Evolutionary conservation across 2,329 filamentous ascomycete species (phyloP).

Genomic region (Colletotrichum liriopes): DNA sequence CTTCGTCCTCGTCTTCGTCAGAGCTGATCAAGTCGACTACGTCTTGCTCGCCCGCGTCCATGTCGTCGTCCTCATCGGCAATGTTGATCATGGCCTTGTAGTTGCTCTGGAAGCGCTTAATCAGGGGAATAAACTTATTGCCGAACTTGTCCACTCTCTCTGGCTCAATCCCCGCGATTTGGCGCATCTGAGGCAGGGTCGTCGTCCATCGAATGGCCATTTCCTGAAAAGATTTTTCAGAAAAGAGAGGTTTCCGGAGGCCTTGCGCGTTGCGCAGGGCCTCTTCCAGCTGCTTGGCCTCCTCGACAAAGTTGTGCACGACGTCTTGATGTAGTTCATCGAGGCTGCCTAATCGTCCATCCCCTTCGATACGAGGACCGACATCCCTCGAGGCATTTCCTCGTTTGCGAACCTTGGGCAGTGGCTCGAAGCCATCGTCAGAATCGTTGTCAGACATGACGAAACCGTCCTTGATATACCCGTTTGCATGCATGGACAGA

Average conservation of each 20-base stretch:
- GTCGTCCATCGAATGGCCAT: slow-evolving; percentile 82
- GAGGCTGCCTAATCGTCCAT: slow-evolving; percentile 68
- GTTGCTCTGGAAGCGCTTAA: slow-evolving; percentile 63
- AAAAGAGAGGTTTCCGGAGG: slow-evolving; percentile 75
- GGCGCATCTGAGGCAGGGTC: slow-evolving; percentile 72
- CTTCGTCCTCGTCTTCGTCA: slow-evolving; percentile 54
- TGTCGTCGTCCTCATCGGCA: slow-evolving; percentile 36
- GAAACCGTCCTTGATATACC: slow-evolving; percentile 67
- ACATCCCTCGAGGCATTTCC: slow-evolving; percentile 50
- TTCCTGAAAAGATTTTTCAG: slow-evolving; percentile 77
- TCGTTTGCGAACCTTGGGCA: slow-evolving; percentile 50
- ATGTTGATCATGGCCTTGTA: slow-evolving; percentile 68
- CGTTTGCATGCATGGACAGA: slow-evolving; percentile 57
- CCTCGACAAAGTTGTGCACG: slow-evolving; percentile 75
- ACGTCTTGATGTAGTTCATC: slow-evolving; percentile 74
- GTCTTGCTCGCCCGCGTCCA: slow-evolving; percentile 51
- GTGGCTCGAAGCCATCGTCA: slow-evolving; percentile 64
- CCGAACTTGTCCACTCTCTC: slow-evolving; percentile 77
- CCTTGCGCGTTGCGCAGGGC: slow-evolving; percentile 72
- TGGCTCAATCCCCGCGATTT: slow-evolving; percentile 74
- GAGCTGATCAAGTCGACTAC: slow-evolving; percentile 72
- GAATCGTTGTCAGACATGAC: slow-evolving; percentile 60
- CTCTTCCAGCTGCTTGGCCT: slow-evolving; percentile 74
- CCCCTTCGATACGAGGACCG: slow-evolving; percentile 72
- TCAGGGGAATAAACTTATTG: slow-evolving; percentile 70